These are phyloP conservation scores for Craspedostauros australis DNA, from an alignment of 108 stramenopile genomes.

Conservation along the genomic window DNA sequence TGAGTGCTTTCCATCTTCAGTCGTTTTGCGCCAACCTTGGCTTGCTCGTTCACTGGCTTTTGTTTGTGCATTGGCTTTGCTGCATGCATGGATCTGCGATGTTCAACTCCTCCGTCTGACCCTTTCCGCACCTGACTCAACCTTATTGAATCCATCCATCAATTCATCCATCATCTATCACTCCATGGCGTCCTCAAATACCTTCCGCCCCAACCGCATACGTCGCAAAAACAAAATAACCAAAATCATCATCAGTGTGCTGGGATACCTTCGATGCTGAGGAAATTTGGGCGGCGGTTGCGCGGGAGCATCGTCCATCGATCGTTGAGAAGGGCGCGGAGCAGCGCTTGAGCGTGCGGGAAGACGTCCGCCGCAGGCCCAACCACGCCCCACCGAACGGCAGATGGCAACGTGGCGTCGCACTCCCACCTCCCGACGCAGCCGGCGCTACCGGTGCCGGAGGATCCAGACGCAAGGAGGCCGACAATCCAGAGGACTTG, in stretches of 20 bases:
- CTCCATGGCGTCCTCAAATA: no score
- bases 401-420: conserved; percentile 75
- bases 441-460: conserved; percentile 2
- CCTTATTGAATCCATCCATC: no score
- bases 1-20: conserved; percentile 17
- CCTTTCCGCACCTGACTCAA: no score
- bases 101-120: no score
- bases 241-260: no score
- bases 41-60: no score
- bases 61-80: no score
- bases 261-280: conserved; percentile 81
- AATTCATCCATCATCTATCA: no score
- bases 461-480: conserved; percentile 23
- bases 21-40: background rate
- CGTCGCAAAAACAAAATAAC: no score
- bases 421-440: conserved; percentile 53
- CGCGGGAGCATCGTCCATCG: no score
- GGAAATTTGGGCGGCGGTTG: conserved; percentile 77
- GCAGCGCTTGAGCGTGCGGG: background rate
- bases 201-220: no score
- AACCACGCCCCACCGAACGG: conserved; percentile 16
- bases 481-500: conserved; percentile 68
- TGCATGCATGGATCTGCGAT: no score
- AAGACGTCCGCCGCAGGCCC: conserved; percentile 9
- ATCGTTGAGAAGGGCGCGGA: conserved; percentile 3